These are phyloP conservation scores for Alternaria infectoria DNA, from an alignment of 2,329 filamentous ascomycete genomes.

Conservation along the genomic window DNA sequence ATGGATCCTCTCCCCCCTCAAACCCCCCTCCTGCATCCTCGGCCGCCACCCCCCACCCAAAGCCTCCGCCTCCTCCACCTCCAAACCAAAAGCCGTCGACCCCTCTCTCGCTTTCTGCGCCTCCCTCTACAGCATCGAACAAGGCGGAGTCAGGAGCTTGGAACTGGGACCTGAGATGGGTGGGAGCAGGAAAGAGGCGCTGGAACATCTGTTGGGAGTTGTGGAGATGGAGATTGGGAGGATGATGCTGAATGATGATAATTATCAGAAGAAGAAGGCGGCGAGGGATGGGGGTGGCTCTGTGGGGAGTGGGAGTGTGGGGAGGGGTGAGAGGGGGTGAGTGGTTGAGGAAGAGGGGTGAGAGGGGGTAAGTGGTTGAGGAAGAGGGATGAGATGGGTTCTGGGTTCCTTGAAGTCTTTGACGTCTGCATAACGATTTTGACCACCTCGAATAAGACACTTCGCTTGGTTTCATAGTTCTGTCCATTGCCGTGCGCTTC, in stretches of 20 bases:
- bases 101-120: conserved; percentile 14
- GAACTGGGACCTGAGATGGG: conserved; percentile 26
- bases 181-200: conserved; percentile 13
- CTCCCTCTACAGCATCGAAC: conserved; percentile 21
- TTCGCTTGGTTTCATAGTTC: too few species aligned
- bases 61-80: background rate
- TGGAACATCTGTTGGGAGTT: conserved; percentile 17
- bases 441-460: too few species aligned
- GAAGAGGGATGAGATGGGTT: too few species aligned
- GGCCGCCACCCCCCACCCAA: conserved; percentile 18
- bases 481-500: too few species aligned
- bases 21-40: conserved; percentile 15
- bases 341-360: too few species aligned
- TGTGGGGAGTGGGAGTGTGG: background rate
- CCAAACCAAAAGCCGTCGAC: background rate
- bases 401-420: too few species aligned
- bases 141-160: conserved; percentile 12
- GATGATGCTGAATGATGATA: conserved; percentile 10
- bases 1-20: conserved; percentile 18
- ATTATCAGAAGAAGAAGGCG: background rate
- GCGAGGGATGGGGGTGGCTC: background rate
- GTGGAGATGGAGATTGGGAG: conserved; percentile 16
- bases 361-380: background rate
- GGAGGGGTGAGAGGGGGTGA: background rate
- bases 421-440: too few species aligned